Conservation (phyloP, 2,329 filamentous ascomycete species). For the Samsoniella hepiali region DNA sequence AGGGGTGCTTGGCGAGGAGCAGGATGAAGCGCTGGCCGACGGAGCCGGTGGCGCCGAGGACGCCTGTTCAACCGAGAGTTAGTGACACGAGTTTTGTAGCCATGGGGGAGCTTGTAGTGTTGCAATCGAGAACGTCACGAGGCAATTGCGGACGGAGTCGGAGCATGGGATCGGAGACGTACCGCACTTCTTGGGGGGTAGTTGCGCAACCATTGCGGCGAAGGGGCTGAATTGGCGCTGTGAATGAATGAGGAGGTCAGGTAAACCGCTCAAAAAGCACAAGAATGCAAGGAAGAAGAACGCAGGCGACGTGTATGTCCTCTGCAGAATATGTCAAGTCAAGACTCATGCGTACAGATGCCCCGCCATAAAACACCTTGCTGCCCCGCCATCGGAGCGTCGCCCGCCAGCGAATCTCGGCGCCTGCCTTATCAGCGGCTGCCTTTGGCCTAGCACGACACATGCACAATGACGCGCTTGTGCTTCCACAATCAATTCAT, state of each 20-base stretch:
- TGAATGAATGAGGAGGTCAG: not conserved
- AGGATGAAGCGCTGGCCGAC: constrained; percentile 96
- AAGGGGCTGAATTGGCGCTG: not conserved
- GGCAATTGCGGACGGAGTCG: too few species aligned
- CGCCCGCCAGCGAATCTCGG: constrained; percentile 3
- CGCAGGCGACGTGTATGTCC: not conserved
- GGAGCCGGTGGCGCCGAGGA: constrained; percentile 88
- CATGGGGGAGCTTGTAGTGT: too few species aligned
- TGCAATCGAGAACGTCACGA: too few species aligned
- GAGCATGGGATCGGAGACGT: constrained; percentile 28
- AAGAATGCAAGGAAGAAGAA: not conserved
- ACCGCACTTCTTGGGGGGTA: constrained; percentile 59
- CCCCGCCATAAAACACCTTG: constrained; percentile 13
- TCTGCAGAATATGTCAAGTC: not conserved
- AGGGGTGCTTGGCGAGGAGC: constrained; percentile 81
- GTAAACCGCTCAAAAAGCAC: too few species aligned
- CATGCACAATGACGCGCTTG: not conserved
- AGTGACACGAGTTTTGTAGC: too few species aligned
- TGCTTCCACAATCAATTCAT: not conserved
- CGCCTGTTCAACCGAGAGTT: constrained; percentile 43
- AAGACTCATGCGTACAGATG: constrained; percentile 10
- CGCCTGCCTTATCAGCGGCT: not conserved
- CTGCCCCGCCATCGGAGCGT: constrained; percentile 18
- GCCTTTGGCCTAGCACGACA: not conserved
- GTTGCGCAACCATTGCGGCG: constrained; percentile 38